These are phyloP conservation scores for Durusdinium trenchii DNA, from an alignment of 73 alveolate genomes.

Conservation along the genomic window DNA sequence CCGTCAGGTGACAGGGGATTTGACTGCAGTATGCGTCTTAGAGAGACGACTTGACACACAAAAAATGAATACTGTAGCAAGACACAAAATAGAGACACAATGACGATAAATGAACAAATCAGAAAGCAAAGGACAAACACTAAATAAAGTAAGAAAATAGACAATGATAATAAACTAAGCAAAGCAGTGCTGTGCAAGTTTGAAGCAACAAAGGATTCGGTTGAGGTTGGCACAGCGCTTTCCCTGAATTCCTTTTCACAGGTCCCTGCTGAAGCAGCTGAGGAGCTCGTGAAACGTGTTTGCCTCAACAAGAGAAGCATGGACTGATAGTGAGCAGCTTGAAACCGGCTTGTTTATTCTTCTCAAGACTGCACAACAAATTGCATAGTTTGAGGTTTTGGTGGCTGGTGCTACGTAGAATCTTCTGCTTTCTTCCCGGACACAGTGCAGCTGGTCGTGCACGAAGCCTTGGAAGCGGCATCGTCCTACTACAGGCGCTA, in stretches of 20 bases:
- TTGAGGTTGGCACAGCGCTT: neutral
- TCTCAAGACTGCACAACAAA: neutral
- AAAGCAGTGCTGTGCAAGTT: too few species aligned
- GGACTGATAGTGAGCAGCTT: too few species aligned
- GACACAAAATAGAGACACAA: too few species aligned
- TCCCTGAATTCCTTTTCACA: neutral
- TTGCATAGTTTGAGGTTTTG: neutral
- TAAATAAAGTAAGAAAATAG: neutral
- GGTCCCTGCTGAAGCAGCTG: slow-evolving; percentile 60
- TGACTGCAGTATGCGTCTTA: too few species aligned
- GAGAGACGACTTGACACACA: too few species aligned
- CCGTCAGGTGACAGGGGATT: too few species aligned
- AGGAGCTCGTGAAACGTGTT: slow-evolving; percentile 51
- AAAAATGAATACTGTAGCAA: too few species aligned
- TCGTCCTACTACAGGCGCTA: slow-evolving; percentile 37
- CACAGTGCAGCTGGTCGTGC: slow-evolving; percentile 86
- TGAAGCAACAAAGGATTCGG: neutral
- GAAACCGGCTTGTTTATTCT: neutral
- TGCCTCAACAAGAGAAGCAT: neutral
- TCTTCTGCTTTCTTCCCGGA: slow-evolving; percentile 87
- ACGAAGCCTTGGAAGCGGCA: slow-evolving; percentile 86
- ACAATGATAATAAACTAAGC: too few species aligned
- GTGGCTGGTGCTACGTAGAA: slow-evolving; percentile 90
- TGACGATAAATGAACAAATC: neutral
- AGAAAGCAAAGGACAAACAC: neutral